Conservation (phyloP, 1,284 basidiomycete genomes). For the Sanguinoderma infundibulare region DNA sequence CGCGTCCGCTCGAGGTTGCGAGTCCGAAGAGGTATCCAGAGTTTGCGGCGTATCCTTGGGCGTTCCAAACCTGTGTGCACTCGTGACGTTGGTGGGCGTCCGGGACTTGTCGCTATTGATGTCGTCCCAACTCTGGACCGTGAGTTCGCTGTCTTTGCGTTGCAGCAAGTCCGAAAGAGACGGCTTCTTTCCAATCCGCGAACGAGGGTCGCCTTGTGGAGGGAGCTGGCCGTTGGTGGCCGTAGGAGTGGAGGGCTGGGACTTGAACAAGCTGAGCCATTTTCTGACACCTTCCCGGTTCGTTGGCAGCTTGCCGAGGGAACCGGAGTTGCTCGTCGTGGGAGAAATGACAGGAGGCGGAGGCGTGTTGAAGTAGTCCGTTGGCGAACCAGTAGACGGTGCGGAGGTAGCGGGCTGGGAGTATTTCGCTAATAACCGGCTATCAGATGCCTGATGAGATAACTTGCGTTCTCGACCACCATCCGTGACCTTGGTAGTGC, state of each 20-base stretch:
- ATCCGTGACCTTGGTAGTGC: slow-evolving; percentile 57
- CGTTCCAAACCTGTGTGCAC: slow-evolving; percentile 41
- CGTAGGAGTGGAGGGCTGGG: slow-evolving; percentile 45
- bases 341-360: slow-evolving; percentile 39
- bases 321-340: slow-evolving; percentile 43
- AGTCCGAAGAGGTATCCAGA: slow-evolving; percentile 9
- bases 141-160: slow-evolving; percentile 57
- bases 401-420: slow-evolving; percentile 45
- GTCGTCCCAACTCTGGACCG: slow-evolving; percentile 66
- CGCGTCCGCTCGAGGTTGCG: slow-evolving; percentile 19
- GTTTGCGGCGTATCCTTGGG: slow-evolving; percentile 11
- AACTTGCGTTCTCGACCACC: slow-evolving; percentile 59
- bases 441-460: slow-evolving; percentile 72
- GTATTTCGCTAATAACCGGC: slow-evolving; percentile 59
- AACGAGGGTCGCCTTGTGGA: slow-evolving; percentile 35
- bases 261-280: slow-evolving; percentile 66
- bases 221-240: slow-evolving; percentile 40
- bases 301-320: slow-evolving; percentile 62
- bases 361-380: slow-evolving; percentile 49
- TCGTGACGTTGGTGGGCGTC: slow-evolving; percentile 51
- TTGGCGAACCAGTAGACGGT: slow-evolving; percentile 51
- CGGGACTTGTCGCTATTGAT: slow-evolving; percentile 47
- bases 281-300: slow-evolving; percentile 76
- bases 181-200: slow-evolving; percentile 53
- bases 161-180: slow-evolving; percentile 64